Conservation (phyloP, 306 rosid genomes). For the Pterocarpus santalinus region DNA sequence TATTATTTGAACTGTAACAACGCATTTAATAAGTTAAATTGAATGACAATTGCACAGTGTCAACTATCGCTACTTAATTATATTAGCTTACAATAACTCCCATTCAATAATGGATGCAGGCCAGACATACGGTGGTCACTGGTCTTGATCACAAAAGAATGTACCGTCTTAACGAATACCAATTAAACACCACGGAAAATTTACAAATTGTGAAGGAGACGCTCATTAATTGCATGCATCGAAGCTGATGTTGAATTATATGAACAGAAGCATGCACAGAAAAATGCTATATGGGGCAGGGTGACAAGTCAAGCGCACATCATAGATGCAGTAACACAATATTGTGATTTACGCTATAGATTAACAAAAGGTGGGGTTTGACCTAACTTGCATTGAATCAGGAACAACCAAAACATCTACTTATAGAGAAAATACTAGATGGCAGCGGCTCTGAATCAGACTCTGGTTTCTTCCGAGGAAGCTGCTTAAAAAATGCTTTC, state of each 20-base stretch:
- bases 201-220: slow-evolving; percentile 29
- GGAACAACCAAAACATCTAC: slow-evolving; percentile 86
- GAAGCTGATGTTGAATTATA: slow-evolving; percentile 38
- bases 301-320: slow-evolving; percentile 19
- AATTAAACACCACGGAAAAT: slow-evolving; percentile 28
- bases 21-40: no score
- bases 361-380: slow-evolving; percentile 17
- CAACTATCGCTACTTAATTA: no score
- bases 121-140: no score
- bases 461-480: slow-evolving; percentile 64
- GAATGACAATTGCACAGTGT: background rate
- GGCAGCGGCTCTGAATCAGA: slow-evolving; percentile 59
- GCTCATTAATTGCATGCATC: slow-evolving; percentile 26
- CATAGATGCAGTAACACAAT: slow-evolving; percentile 15
- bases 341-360: slow-evolving; percentile 31
- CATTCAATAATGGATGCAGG: no score
- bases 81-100: no score
- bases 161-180: slow-evolving; percentile 15
- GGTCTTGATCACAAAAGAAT: no score
- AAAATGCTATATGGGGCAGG: slow-evolving; percentile 4
- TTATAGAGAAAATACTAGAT: slow-evolving; percentile 64
- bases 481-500: slow-evolving; percentile 94
- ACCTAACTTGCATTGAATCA: slow-evolving; percentile 45
- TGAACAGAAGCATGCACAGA: slow-evolving; percentile 15
- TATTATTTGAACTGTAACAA: no score